These are phyloP conservation scores for Sesbania bispinosa DNA, from an alignment of 306 rosid species.

Conservation along the genomic window DNA sequence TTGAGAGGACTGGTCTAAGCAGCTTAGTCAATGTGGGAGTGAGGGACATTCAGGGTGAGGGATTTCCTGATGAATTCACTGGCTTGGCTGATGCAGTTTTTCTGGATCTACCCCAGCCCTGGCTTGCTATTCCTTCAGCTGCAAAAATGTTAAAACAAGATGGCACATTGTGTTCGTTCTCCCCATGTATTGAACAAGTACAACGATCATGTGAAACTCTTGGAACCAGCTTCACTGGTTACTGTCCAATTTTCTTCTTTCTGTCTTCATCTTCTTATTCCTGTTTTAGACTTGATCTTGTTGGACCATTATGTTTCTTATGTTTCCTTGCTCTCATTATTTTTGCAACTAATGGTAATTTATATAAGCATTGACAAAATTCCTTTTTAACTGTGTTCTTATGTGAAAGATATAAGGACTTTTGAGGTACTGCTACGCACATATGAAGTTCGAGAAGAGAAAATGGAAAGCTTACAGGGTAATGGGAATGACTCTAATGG, in stretches of 20 bases:
- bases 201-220: conserved; percentile 17
- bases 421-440: conserved; percentile 78
- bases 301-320: neutral
- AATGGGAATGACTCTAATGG: conserved; percentile 35
- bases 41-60: conserved; percentile 27
- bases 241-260: neutral
- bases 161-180: conserved; percentile 10
- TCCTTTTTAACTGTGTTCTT: neutral
- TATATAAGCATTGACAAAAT: neutral
- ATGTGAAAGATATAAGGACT: conserved; percentile 63
- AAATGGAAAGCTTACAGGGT: conserved; percentile 23
- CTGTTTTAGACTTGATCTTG: neutral
- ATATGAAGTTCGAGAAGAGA: conserved; percentile 68
- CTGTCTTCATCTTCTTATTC: neutral
- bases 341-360: neutral
- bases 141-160: conserved; percentile 23
- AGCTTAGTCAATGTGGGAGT: conserved; percentile 15
- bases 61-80: conserved; percentile 22
- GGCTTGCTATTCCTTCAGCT: conserved; percentile 24
- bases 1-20: conserved; percentile 20
- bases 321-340: neutral
- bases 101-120: conserved; percentile 24
- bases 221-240: conserved; percentile 6
- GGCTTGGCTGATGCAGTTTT: conserved; percentile 21
- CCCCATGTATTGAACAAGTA: conserved; percentile 24